Conservation (phyloP, 441 rosid species). For the Gossypium lobatum region DNA sequence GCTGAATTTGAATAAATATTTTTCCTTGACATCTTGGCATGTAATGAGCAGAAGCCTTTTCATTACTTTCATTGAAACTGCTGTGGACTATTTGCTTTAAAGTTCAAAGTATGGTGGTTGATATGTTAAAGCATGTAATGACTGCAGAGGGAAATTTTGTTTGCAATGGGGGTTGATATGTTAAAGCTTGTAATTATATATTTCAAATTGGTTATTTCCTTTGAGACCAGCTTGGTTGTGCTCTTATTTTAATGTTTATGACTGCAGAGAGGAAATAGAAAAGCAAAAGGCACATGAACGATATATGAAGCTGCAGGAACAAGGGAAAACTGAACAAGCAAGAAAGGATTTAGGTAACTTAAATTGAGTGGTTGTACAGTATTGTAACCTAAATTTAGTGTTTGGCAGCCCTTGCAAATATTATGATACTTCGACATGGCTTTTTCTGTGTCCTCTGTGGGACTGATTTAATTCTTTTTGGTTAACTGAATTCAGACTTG, state of each 20-base stretch:
- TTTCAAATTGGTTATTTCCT: background rate
- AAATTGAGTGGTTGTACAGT: background rate
- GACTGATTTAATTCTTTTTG: background rate
- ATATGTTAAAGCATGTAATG: background rate
- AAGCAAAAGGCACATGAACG: conserved; percentile 93
- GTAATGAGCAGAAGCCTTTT: background rate
- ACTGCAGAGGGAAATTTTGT: background rate
- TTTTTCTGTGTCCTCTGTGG: background rate
- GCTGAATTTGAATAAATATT: background rate
- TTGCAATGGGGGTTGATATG: background rate
- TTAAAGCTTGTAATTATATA: background rate
- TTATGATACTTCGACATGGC: background rate
- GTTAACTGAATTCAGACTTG: background rate
- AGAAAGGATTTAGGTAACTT: conserved; percentile 78
- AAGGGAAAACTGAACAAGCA: conserved; percentile 93
- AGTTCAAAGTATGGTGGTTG: background rate
- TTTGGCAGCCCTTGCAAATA: background rate
- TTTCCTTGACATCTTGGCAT: background rate
- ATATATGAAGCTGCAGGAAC: conserved; percentile 95
- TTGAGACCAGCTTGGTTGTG: background rate
- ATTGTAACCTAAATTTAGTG: background rate
- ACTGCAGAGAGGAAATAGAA: conserved; percentile 82
- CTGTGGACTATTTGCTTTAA: background rate
- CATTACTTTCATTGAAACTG: background rate
- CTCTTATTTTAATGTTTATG: background rate